Conservation (phyloP, 805 yeast genomes). For the Soucietia sequanensis region DNA sequence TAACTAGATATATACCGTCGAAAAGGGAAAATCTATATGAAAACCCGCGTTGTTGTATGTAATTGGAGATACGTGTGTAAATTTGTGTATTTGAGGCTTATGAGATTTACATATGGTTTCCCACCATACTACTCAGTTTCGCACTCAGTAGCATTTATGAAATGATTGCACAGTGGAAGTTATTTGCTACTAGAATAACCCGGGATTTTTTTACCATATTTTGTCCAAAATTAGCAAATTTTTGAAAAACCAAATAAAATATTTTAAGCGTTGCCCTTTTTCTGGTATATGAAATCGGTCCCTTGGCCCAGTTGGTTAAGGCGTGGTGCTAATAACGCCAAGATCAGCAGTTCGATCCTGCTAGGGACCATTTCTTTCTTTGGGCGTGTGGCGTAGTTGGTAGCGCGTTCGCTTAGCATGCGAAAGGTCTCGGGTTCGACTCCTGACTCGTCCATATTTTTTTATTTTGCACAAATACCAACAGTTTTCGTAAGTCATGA, state of each 20-base stretch:
- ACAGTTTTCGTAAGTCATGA: background rate
- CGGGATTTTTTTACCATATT: no score
- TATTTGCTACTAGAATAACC: no score
- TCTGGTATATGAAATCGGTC: constrained; percentile 36
- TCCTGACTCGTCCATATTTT: constrained; percentile 13
- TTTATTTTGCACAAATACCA: constrained; percentile 3
- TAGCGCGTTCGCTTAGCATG: constrained; percentile 40
- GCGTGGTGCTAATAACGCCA: constrained; percentile 55
- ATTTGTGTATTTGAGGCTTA: no score
- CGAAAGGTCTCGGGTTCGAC: constrained; percentile 36
- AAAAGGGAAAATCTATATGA: no score
- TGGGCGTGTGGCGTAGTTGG: constrained; percentile 39
- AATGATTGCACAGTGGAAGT: no score
- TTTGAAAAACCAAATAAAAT: background rate
- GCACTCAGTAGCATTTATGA: no score
- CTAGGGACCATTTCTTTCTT: constrained; percentile 62
- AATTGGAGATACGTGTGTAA: no score
- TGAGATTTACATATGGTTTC: no score
- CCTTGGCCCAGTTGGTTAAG: constrained; percentile 56
- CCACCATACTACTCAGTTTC: no score
- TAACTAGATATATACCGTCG: no score
- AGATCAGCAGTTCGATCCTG: constrained; percentile 88
- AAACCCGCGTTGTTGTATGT: no score
- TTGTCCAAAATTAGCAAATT: no score
- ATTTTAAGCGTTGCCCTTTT: background rate